Evolutionary conservation across 2,329 filamentous ascomycete species (phyloP).

Genomic region (Amesomyces nigricolor): DNA sequence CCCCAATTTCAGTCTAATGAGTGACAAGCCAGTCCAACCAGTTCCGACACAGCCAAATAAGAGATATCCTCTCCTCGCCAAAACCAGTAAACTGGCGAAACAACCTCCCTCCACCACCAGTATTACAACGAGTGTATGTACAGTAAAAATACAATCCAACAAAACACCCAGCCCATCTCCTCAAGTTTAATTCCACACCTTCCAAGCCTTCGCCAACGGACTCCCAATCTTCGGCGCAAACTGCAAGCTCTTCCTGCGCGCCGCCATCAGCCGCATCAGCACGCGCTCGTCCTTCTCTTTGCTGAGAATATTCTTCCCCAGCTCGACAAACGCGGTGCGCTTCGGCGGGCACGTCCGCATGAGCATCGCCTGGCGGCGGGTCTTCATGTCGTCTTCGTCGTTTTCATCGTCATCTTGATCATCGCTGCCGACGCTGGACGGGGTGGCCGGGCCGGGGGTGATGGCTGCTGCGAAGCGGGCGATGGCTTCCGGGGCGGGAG

Average conservation of each 20-base stretch:
- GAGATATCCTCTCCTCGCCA: neutral
- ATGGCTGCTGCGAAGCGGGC: constrained; percentile 47
- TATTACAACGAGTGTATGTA: neutral
- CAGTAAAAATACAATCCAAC: neutral
- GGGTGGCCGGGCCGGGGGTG: constrained; percentile 30
- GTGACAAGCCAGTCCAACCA: constrained; percentile 1
- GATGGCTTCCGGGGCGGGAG: constrained; percentile 50
- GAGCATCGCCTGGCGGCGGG: constrained; percentile 36
- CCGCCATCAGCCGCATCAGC: constrained; percentile 61
- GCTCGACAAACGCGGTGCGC: constrained; percentile 32
- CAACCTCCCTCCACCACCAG: neutral
- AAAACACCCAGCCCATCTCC: neutral
- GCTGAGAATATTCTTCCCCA: constrained; percentile 42
- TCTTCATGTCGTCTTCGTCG: constrained; percentile 27
- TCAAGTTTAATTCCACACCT: constrained; percentile 20
- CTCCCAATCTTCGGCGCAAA: constrained; percentile 71
- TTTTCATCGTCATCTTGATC: neutral
- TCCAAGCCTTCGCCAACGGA: constrained; percentile 58
- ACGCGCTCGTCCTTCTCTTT: constrained; percentile 52
- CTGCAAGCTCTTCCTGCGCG: constrained; percentile 69
- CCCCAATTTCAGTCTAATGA: neutral
- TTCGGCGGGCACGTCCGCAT: constrained; percentile 53
- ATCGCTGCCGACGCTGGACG: constrained; percentile 4
- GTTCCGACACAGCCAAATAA: constrained; percentile 1
- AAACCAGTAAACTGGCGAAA: neutral